Evolutionary conservation across 106 monocot species (phyloP).

Genomic region (Iris macrosiphon): DNA sequence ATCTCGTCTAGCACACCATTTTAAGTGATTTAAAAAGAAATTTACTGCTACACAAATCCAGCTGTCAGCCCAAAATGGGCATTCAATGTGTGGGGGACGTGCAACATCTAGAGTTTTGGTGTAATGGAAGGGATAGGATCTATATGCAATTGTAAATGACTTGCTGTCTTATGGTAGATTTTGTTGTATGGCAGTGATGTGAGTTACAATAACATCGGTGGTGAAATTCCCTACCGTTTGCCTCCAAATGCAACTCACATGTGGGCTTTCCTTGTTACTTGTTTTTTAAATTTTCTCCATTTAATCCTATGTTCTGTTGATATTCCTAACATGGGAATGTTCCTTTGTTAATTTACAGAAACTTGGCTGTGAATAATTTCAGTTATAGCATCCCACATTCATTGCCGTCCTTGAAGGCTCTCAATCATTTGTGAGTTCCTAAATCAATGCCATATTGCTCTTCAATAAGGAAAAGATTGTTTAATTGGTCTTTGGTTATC

Average conservation of each 20-base stretch:
- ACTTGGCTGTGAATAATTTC: conserved; percentile 41
- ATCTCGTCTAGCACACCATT: too few species aligned
- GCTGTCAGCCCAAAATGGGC: too few species aligned
- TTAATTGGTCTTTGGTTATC: background rate
- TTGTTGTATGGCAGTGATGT: conserved; percentile 35
- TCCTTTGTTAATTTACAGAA: conserved; percentile 24
- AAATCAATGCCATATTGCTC: background rate
- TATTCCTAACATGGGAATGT: background rate
- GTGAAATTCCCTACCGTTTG: conserved; percentile 50
- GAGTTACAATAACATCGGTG: conserved; percentile 54
- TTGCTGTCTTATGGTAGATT: background rate
- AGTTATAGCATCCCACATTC: conserved; percentile 31
- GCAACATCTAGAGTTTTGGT: too few species aligned
- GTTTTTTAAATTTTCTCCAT: background rate
- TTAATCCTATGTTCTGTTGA: background rate
- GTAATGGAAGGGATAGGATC: too few species aligned
- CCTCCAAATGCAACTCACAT: conserved; percentile 54
- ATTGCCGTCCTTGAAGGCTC: conserved; percentile 29
- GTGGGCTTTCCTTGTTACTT: conserved; percentile 18
- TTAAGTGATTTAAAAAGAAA: too few species aligned
- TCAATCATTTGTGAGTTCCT: conserved; percentile 37
- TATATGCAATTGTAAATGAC: too few species aligned
- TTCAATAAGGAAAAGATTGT: background rate
- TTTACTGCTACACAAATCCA: too few species aligned
- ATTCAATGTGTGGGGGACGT: too few species aligned